Percentiles rank a stretch among this genome's conserved stretches.
Conservation (phyloP, 108 stramenopile species). For the Cyclotella atomus region DNA sequence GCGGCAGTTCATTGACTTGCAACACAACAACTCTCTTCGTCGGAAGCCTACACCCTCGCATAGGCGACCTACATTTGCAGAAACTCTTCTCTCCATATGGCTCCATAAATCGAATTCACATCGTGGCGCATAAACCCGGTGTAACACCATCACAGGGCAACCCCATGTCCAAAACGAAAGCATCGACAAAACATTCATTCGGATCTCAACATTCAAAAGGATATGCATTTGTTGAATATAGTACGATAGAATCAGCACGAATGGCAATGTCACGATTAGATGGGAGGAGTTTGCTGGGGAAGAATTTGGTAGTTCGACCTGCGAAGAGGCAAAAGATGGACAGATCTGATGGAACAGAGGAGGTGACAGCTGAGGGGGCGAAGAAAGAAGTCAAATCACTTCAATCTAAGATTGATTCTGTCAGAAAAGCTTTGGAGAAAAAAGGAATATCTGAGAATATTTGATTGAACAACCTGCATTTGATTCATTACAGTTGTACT, state of each 20-base stretch:
- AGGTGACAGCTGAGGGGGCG: slow-evolving; percentile 18
- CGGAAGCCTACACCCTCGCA: slow-evolving; percentile 39
- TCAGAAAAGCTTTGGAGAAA: slow-evolving; percentile 43
- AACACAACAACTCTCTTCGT: slow-evolving; percentile 41
- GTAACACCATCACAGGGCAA: not conserved
- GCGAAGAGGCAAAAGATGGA: slow-evolving; percentile 20
- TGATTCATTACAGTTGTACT: no score
- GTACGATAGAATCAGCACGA: slow-evolving; percentile 33
- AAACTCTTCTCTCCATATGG: slow-evolving; percentile 51
- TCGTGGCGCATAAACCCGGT: slow-evolving; percentile 26
- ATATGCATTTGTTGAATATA: slow-evolving; percentile 47
- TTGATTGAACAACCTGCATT: no score
- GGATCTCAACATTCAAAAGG: slow-evolving; percentile 41
- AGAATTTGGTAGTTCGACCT: slow-evolving; percentile 36
- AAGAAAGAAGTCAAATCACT: slow-evolving; percentile 32
- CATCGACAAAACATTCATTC: slow-evolving; percentile 14
- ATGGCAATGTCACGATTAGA: slow-evolving; percentile 40
- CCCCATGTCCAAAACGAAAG: slow-evolving; percentile 21
- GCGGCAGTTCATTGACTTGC: not conserved
- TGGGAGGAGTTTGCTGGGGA: slow-evolving; percentile 33
- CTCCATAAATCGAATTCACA: slow-evolving; percentile 32
- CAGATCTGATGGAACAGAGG: not conserved
- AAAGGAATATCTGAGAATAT: not conserved
- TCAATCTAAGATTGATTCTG: slow-evolving; percentile 37
- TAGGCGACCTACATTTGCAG: slow-evolving; percentile 39